A percentile compares a stretch with the other conserved stretches of the same genome.
Evolutionary conservation across 2,329 filamentous ascomycete genomes (phyloP).

Genomic region (Penicillium sp.): DNA sequence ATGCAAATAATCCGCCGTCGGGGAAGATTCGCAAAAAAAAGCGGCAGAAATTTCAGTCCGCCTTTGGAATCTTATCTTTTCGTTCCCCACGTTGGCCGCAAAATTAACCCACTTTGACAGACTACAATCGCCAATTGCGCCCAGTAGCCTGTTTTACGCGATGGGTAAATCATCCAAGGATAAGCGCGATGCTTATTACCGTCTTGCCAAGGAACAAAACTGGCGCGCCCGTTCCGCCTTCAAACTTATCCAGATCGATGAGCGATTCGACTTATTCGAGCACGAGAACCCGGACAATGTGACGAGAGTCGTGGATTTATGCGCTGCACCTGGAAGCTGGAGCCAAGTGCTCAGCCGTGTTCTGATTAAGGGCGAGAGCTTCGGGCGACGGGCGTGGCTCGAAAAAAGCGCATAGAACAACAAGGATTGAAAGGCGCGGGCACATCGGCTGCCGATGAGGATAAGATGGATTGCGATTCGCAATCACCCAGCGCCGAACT

Average conservation of each 20-base stretch:
- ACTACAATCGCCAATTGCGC: constrained; percentile 6
- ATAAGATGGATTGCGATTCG: constrained; percentile 28
- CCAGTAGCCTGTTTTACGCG: not conserved
- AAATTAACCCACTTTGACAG: constrained; percentile 18
- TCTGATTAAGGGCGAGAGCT: constrained; percentile 87
- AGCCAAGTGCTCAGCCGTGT: constrained; percentile 93
- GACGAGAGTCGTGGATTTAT: constrained; percentile 89
- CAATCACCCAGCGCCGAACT: constrained; percentile 32
- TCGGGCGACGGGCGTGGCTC: constrained; percentile 81
- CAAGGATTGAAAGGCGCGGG: constrained; percentile 24
- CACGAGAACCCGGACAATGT: constrained; percentile 60
- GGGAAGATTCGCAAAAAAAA: constrained; percentile 31
- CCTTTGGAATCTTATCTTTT: constrained; percentile 36
- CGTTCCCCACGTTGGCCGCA: constrained; percentile 28
- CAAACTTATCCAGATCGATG: constrained; percentile 93
- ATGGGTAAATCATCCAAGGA: constrained; percentile 99
- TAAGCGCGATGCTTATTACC: constrained; percentile 96
- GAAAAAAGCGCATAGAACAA: constrained; percentile 67
- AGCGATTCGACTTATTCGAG: constrained; percentile 91
- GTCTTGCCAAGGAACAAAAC: constrained; percentile 96
- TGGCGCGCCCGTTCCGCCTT: constrained; percentile 96
- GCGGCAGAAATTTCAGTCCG: constrained; percentile 33
- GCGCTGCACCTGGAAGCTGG: constrained; percentile 94
- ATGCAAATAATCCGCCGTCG: constrained; percentile 11
- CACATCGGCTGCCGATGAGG: constrained; percentile 13